A percentile compares a stretch with the other conserved stretches of the same genome.
Evolutionary conservation across 306 rosid species (phyloP).

Genomic region (Sicyos baderoa): DNA sequence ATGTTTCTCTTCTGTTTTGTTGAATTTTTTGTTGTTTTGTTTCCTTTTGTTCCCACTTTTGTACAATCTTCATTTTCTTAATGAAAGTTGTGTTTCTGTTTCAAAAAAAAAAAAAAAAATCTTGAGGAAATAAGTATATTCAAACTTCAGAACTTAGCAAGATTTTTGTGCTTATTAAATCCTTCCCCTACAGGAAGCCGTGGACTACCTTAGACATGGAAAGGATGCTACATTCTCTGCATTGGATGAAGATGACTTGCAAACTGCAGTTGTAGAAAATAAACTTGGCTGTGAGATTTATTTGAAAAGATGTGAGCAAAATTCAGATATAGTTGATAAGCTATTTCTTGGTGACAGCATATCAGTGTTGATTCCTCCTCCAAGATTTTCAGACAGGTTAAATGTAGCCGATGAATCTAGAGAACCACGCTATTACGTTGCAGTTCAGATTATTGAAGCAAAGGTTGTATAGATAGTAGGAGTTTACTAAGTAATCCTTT

Average conservation of each 20-base stretch:
- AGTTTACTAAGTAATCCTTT: slow-evolving; percentile 12
- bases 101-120: too few species aligned
- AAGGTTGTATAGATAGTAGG: slow-evolving; percentile 49
- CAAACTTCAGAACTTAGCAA: too few species aligned
- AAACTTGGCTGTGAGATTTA: slow-evolving; percentile 79
- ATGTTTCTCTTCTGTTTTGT: too few species aligned
- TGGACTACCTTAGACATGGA: slow-evolving; percentile 38
- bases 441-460: slow-evolving; percentile 81
- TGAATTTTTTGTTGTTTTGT: too few species aligned
- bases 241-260: slow-evolving; percentile 89
- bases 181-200: slow-evolving; percentile 51
- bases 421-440: slow-evolving; percentile 74
- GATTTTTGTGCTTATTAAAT: slow-evolving; percentile 19
- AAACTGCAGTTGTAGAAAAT: slow-evolving; percentile 74
- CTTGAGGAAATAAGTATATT: too few species aligned
- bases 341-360: slow-evolving; percentile 50
- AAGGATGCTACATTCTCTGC: slow-evolving; percentile 63
- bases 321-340: slow-evolving; percentile 42
- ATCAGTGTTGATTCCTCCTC: slow-evolving; percentile 88
- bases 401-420: slow-evolving; percentile 71
- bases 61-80: too few species aligned
- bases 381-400: slow-evolving; percentile 79
- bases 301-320: slow-evolving; percentile 61
- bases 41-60: too few species aligned
- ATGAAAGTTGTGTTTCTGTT: too few species aligned